Percentiles rank a stretch among this genome's conserved stretches.
Conservation (phyloP, 345 rosid species). For the Brassica incana region DNA sequence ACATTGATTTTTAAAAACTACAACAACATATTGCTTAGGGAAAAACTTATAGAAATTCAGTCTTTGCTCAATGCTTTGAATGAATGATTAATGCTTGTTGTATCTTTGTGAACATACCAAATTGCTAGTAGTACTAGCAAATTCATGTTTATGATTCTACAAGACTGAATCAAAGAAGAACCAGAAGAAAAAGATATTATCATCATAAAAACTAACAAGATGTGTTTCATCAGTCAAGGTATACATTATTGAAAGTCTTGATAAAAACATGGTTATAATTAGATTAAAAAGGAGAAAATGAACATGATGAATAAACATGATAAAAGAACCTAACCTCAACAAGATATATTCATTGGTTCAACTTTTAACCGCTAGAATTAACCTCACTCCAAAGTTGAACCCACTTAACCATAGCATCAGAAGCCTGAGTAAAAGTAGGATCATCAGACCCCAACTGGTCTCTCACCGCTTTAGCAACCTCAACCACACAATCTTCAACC, state of each 20-base stretch:
- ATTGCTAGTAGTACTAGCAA: slow-evolving; percentile 22
- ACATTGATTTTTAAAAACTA: too few relatives aligned
- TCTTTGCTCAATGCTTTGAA: too few relatives aligned
- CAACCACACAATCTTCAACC: not conserved
- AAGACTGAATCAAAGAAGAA: not conserved
- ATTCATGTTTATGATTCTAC: slow-evolving; percentile 3
- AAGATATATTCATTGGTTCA: not conserved
- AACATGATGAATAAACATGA: slow-evolving; percentile 24
- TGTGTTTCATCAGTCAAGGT: slow-evolving; percentile 15
- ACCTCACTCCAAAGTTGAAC: not conserved
- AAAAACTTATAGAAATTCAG: too few relatives aligned
- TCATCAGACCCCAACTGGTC: not conserved
- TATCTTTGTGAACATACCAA: not conserved
- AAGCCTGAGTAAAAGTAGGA: not conserved
- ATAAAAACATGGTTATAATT: slow-evolving; percentile 19
- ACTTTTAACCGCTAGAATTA: not conserved
- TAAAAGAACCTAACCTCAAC: slow-evolving; percentile 31
- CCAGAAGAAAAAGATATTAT: not conserved
- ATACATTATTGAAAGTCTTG: slow-evolving; percentile 31
- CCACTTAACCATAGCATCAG: not conserved
- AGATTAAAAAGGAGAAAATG: not conserved
- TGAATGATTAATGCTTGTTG: too few relatives aligned
- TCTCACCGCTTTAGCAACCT: not conserved
- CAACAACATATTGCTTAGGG: too few relatives aligned
- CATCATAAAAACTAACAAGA: slow-evolving; percentile 1